Conservation (phyloP, 495 filamentous ascomycete genomes). For the Jackrogersella multiformis region DNA sequence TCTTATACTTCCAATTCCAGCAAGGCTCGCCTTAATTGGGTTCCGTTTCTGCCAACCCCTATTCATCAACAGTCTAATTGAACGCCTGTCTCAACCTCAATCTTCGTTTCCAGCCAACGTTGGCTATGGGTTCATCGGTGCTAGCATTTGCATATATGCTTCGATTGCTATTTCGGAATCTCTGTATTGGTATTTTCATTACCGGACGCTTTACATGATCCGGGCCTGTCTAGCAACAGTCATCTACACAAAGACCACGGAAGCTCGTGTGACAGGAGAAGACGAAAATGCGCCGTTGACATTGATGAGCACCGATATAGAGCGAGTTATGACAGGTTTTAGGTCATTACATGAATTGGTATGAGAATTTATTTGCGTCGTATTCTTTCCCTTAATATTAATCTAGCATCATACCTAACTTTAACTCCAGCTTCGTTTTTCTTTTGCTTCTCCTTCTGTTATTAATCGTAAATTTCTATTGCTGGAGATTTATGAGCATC, state of each 20-base stretch:
- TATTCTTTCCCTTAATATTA: not conserved
- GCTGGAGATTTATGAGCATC: not conserved
- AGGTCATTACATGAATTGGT: constrained; percentile 53
- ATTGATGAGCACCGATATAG: constrained; percentile 66
- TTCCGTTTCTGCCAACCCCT: constrained; percentile 73
- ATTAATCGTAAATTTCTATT: not conserved
- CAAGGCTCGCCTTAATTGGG: constrained; percentile 63
- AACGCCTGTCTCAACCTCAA: constrained; percentile 30
- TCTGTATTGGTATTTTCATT: constrained; percentile 66
- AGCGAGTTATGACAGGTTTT: constrained; percentile 51
- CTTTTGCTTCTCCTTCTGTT: not conserved
- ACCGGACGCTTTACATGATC: constrained; percentile 67
- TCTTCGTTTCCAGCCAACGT: constrained; percentile 43
- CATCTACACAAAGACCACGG: constrained; percentile 64
- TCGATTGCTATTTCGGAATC: constrained; percentile 66
- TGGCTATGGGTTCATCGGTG: constrained; percentile 72
- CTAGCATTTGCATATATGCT: constrained; percentile 67
- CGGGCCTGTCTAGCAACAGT: constrained; percentile 66
- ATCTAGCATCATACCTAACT: not conserved
- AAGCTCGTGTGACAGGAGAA: constrained; percentile 52
- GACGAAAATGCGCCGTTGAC: constrained; percentile 66
- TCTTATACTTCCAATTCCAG: constrained; percentile 59
- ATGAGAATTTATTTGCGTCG: not conserved
- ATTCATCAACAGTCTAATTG: constrained; percentile 61
- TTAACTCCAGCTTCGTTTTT: not conserved